Conservation (phyloP, 148 eudicot genomes). For the Chenopodium formosanum region DNA sequence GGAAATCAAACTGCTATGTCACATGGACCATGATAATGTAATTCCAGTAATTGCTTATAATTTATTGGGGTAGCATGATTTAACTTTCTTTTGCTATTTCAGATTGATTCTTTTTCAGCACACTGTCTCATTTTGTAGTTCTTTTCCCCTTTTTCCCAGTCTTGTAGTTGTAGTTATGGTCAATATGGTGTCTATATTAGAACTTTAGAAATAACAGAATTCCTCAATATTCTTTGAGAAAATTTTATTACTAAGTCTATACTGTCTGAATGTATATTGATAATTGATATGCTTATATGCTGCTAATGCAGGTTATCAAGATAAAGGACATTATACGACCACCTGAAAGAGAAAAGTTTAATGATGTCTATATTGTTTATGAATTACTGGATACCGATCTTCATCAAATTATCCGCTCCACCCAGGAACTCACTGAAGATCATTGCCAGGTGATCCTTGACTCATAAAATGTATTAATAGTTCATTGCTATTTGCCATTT, state of each 20-base stretch:
- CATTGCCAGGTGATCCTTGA: conserved; percentile 72
- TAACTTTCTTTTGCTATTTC: not conserved
- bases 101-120: not conserved
- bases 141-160: not conserved
- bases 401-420: conserved; percentile 80
- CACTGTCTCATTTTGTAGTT: not conserved
- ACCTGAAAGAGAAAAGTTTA: conserved; percentile 40
- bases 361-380: conserved; percentile 55
- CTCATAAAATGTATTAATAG: not conserved
- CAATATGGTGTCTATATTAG: not conserved
- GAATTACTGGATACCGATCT: conserved; percentile 85
- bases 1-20: conserved; percentile 87
- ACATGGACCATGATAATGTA: conserved; percentile 97
- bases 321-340: conserved; percentile 45
- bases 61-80: conserved; percentile 9
- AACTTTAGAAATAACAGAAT: not conserved
- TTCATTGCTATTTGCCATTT: not conserved
- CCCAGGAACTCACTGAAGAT: conserved; percentile 84
- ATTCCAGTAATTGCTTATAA: conserved; percentile 2
- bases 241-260: not conserved
- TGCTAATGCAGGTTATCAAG: conserved; percentile 39
- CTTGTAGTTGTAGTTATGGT: conserved; percentile 5
- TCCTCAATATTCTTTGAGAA: not conserved
- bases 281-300: conserved; percentile 5
- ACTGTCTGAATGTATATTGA: not conserved